phyloP scores from a whole-genome alignment of 768 basidiomycete species.

The Leccinum subtestaceum region DNA sequence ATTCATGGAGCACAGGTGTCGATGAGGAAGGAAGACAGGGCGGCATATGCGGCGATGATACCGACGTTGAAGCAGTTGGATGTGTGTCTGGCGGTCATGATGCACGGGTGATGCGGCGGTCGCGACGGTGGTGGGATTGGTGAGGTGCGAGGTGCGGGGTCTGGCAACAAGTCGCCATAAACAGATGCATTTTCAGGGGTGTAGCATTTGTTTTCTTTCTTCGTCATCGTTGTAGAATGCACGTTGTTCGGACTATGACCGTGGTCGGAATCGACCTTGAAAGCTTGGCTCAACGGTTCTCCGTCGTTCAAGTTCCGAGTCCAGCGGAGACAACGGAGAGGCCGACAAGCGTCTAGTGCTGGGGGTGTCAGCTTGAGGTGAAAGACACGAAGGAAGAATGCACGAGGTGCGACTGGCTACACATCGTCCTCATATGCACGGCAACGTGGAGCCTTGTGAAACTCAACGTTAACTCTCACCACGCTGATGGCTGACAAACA shows the following conservation, averaged over 20 bases:
- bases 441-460: background rate
- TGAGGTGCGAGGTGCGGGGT: background rate
- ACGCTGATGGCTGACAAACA: background rate
- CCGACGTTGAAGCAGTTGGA: slow-evolving; percentile 21
- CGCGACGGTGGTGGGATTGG: background rate
- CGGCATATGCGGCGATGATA: slow-evolving; percentile 11
- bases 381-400: background rate
- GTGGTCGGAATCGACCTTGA: too few relatives aligned
- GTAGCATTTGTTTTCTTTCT: slow-evolving; percentile 11
- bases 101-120: background rate
- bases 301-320: too few relatives aligned
- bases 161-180: background rate
- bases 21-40: slow-evolving; percentile 15
- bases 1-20: slow-evolving; percentile 11
- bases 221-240: background rate
- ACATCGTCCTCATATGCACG: background rate
- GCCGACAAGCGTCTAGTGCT: too few relatives aligned
- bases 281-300: too few relatives aligned
- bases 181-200: slow-evolving; percentile 9
- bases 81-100: slow-evolving; percentile 10
- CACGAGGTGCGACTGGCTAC: too few relatives aligned
- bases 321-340: too few relatives aligned
- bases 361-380: background rate
- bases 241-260: too few relatives aligned
- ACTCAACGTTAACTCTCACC: background rate